These are phyloP conservation scores for Sistotremastrum suecicum DNA, from an alignment of 768 basidiomycete genomes.

Conservation along the genomic window DNA sequence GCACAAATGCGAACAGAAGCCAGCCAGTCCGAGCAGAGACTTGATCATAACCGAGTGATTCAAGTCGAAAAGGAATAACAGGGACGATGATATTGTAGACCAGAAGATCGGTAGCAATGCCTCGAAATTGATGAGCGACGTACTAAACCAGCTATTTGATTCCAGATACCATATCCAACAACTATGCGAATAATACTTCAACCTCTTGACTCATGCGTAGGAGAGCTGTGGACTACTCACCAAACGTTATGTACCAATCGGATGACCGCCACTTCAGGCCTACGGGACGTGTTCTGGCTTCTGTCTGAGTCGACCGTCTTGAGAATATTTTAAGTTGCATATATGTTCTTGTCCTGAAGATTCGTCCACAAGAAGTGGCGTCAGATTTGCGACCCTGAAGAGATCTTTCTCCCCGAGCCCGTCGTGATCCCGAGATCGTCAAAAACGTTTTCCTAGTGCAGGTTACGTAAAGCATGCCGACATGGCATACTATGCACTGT, in stretches of 20 bases:
- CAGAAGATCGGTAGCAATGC: slow-evolving; percentile 36
- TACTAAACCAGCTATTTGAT: neutral
- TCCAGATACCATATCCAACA: slow-evolving; percentile 31
- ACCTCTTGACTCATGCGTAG: neutral
- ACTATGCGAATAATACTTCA: slow-evolving; percentile 15
- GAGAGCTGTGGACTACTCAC: slow-evolving; percentile 11
- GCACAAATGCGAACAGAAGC: slow-evolving; percentile 45
- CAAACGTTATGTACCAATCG: slow-evolving; percentile 37
- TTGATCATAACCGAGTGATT: slow-evolving; percentile 27
- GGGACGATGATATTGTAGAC: slow-evolving; percentile 51
- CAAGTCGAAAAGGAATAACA: slow-evolving; percentile 49
- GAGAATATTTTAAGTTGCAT: neutral
- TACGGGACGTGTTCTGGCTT: slow-evolving; percentile 17
- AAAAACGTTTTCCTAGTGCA: neutral
- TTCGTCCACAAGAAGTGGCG: neutral
- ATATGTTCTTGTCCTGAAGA: neutral
- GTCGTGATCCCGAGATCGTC: too few relatives aligned
- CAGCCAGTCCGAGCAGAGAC: slow-evolving; percentile 43
- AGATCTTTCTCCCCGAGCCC: too few relatives aligned
- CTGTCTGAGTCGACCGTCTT: neutral
- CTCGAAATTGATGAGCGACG: slow-evolving; percentile 8
- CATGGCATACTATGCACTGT: too few relatives aligned
- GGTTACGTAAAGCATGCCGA: neutral
- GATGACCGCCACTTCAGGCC: slow-evolving; percentile 47
- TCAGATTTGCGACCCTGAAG: too few relatives aligned